Evolutionary conservation across 1,284 basidiomycete species (phyloP).

Genomic region (Farysia itapuensis): DNA sequence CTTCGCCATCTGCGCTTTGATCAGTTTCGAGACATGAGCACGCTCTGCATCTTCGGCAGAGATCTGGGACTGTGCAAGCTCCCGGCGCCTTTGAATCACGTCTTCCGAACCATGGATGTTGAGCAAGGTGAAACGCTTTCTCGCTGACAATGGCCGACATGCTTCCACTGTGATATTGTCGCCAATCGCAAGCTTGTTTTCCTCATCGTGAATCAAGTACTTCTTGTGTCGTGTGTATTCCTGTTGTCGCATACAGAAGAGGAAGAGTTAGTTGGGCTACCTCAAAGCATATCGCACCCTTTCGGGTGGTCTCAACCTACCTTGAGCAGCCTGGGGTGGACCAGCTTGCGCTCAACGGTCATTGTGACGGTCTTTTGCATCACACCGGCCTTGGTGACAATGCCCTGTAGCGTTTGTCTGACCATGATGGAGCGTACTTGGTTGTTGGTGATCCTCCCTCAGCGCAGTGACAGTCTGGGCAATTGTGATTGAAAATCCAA

Average conservation of each 20-base stretch:
- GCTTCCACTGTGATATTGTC: conserved; percentile 50
- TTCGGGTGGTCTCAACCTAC: too few species aligned
- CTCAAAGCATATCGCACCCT: too few species aligned
- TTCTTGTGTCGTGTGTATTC: conserved; percentile 52
- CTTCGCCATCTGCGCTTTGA: conserved; percentile 44
- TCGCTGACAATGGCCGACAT: conserved; percentile 53
- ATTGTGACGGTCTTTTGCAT: conserved; percentile 58
- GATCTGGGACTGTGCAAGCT: conserved; percentile 34
- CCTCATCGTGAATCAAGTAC: conserved; percentile 53
- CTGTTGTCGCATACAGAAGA: conserved; percentile 12
- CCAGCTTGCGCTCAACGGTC: conserved; percentile 45
- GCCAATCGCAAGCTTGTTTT: conserved; percentile 42
- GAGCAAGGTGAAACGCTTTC: conserved; percentile 49
- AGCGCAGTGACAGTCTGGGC: too few species aligned
- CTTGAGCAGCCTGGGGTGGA: conserved; percentile 52
- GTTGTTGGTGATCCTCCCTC: too few species aligned
- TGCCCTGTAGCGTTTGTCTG: conserved; percentile 36
- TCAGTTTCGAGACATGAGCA: conserved; percentile 43
- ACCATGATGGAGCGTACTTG: too few species aligned
- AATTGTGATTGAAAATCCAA: too few species aligned
- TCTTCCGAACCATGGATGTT: too few species aligned
- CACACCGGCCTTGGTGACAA: conserved; percentile 53
- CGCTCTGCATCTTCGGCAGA: conserved; percentile 49
- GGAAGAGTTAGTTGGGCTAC: not conserved
- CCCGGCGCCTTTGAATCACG: conserved; percentile 27